Base-by-base conservation (phyloP, 2,329 filamentous ascomycete genomes). In the Rhexocercosporidium sp. region DNA sequence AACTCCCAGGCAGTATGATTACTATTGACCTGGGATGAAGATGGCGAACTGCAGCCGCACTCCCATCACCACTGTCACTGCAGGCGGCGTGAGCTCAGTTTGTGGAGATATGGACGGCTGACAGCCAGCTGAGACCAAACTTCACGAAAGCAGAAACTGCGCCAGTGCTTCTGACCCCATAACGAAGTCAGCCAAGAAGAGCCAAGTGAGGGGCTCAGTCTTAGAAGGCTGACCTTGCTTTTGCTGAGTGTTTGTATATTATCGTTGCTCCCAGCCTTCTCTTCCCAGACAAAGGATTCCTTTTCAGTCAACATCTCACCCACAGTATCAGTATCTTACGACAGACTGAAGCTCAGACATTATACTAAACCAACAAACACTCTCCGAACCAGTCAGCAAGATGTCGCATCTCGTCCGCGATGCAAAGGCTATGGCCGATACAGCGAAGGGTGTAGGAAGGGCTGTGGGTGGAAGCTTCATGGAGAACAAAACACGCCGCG, bases 401-500 rank as follows among this genome's bases (percentile, higher is more conserved):
- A 70, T 70, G 68, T 66, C 68, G 51, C 61, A 68, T 25, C 20
- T 70, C n/a, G 14, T 56, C 1, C 63, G 66, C 37, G 68, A 70
- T 57, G 57, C 66, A 29, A 62, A 68, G 27, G 65, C 66, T 6
- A 46, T 59, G 2, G 53, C 59, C n/a, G 63, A 66, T 37, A 62
- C 60, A 46, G 68, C 54, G 12, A 51, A 63, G 31, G 60, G 65
- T 7, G 49, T 66, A 25, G 63, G 37, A 20, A 39, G n/a, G 9
- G 31, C 37, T 16, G 31, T 22, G 12, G 56, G 51, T 49, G 68
- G 68, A 47, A 68, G 68, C 66, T 66, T 62, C 39, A 83, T 87
- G 81, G 85, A 87, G 77, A 68, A 79, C 46, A 81, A 80, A 64
- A 86, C 85, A 11, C 81, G 86, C 70, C 78, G 79, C 71, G 78